Percentiles rank a stretch among this genome's conserved stretches.
These are phyloP conservation scores for Boletus sp. DNA, from an alignment of 768 basidiomycete genomes.

Conservation along the genomic window DNA sequence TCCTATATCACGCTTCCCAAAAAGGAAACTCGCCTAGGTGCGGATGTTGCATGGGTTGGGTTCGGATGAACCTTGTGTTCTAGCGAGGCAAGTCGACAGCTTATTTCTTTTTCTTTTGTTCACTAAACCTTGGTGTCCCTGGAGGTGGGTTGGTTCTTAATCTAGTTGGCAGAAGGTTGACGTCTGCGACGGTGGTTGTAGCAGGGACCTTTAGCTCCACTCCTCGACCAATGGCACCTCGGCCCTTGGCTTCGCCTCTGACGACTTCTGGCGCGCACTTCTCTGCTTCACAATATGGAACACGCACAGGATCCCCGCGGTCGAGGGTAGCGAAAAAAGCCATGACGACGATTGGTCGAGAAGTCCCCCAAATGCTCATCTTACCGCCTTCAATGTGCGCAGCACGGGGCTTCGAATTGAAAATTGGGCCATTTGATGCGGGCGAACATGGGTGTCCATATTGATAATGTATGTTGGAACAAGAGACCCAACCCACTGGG, in stretches of 20 bases:
- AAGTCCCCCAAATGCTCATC: slow-evolving; percentile 4
- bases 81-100: neutral
- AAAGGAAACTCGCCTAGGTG: slow-evolving; percentile 19
- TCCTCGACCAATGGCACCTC: slow-evolving; percentile 11
- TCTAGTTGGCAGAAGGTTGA: slow-evolving; percentile 1
- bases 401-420: slow-evolving; percentile 29
- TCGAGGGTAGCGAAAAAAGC: slow-evolving; percentile 20
- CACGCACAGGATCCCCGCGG: slow-evolving; percentile 30
- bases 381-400: slow-evolving; percentile 14
- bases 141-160: neutral
- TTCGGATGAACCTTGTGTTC: neutral
- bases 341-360: slow-evolving; percentile 20
- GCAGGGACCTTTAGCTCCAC: slow-evolving; percentile 18
- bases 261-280: slow-evolving; percentile 18
- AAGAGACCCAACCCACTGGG: slow-evolving; percentile 17
- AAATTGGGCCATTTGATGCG: slow-evolving; percentile 26
- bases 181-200: slow-evolving; percentile 2
- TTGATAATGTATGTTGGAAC: slow-evolving; percentile 13
- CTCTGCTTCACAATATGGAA: slow-evolving; percentile 24
- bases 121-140: neutral
- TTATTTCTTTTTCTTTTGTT: neutral
- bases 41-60: slow-evolving; percentile 16
- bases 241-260: slow-evolving; percentile 10
- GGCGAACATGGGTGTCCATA: slow-evolving; percentile 10
- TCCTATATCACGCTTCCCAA: slow-evolving; percentile 3